Evolutionary conservation across 1,139 yeast species (phyloP).

Genomic region (Sugiyamaella castrensis): DNA sequence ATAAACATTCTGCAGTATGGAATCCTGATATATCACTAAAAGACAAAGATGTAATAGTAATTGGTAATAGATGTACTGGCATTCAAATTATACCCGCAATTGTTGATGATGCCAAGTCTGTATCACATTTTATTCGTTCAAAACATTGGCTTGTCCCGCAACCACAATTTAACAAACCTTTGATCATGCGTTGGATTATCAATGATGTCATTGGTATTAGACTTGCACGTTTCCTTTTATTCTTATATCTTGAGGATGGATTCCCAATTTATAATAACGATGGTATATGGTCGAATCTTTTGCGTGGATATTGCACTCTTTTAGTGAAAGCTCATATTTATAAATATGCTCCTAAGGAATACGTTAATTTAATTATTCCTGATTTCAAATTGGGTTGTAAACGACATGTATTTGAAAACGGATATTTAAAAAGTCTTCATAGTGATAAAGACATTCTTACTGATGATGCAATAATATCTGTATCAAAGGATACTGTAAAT

Average conservation of each 20-base stretch:
- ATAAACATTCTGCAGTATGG: slow-evolving; percentile 50
- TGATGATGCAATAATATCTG: slow-evolving; percentile 28
- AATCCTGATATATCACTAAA: slow-evolving; percentile 36
- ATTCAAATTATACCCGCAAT: slow-evolving; percentile 41
- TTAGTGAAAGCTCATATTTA: slow-evolving; percentile 20
- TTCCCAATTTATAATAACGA: slow-evolving; percentile 19
- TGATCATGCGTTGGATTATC: slow-evolving; percentile 14
- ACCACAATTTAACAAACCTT: slow-evolving; percentile 7
- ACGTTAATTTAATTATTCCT: slow-evolving; percentile 30
- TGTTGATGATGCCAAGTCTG: slow-evolving; percentile 20
- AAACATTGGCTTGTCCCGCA: slow-evolving; percentile 24
- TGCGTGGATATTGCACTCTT: slow-evolving; percentile 13
- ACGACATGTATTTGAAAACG: slow-evolving; percentile 32
- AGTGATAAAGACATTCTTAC: slow-evolving; percentile 28
- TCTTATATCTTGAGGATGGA: slow-evolving; percentile 5
- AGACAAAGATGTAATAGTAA: slow-evolving; percentile 41
- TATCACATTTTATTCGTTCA: slow-evolving; percentile 27
- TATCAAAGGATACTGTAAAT: slow-evolving; percentile 25
- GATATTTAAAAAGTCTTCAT: slow-evolving; percentile 30
- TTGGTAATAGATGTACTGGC: slow-evolving; percentile 48
- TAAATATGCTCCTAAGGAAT: slow-evolving; percentile 22
- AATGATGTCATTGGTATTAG: slow-evolving; percentile 16
- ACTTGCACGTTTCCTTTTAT: slow-evolving; percentile 7
- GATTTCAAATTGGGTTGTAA: slow-evolving; percentile 31
- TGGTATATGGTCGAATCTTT: slow-evolving; percentile 21